Base-by-base conservation (phyloP, 2,329 filamentous ascomycete genomes). In the Aspergillus cejpii region DNA sequence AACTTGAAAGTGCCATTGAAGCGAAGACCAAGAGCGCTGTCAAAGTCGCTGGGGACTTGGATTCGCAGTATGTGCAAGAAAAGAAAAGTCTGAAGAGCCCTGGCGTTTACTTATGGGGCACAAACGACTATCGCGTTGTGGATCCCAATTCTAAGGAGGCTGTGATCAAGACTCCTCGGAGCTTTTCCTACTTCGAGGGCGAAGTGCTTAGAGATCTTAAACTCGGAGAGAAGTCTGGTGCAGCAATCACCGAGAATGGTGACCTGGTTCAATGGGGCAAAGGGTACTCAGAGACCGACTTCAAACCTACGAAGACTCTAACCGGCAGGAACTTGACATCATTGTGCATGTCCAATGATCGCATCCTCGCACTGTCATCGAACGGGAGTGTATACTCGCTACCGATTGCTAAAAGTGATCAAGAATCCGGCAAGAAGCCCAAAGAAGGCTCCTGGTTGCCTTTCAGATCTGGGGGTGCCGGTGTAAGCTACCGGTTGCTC, bases 21-120 rank as follows among this genome's bases (percentile, higher is more conserved):
- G 27, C 39, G 23, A 59, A 54, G 34, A 52, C 17, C 47, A 58
- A 42, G 44, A 52, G 10, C 47, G 55, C 15, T 44, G 10, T 45
- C 1, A 50, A 48, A 10, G 43, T 59, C 6, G 47, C 53, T 45
- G 85, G 89, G 44, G 68, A 85, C 45, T 80, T 94, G 55, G 91
- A 85, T 61, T 87, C 85, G 8, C 87, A 94, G 63, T 88, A 94
- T 68, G 70, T 87, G 5, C 91, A 96, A 70, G 85, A 95, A 47
- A 88, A 86, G 70, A 81, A 80, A 61, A 94, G 87, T 66, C 78
- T 80, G 74, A 80, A 81, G 66, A 83, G 86, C 48, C 91, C 92
- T 0, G 92, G 90, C 1, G 85, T 97, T 0, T 97, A 94, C 67
- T 81, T 85, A 4, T 98, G 92, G 91, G 92, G 92, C 0, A 88